A percentile compares a stretch with the other conserved stretches of the same genome.
Conservation (phyloP, 2,329 filamentous ascomycete species). For the Fusarium pininemorale region DNA sequence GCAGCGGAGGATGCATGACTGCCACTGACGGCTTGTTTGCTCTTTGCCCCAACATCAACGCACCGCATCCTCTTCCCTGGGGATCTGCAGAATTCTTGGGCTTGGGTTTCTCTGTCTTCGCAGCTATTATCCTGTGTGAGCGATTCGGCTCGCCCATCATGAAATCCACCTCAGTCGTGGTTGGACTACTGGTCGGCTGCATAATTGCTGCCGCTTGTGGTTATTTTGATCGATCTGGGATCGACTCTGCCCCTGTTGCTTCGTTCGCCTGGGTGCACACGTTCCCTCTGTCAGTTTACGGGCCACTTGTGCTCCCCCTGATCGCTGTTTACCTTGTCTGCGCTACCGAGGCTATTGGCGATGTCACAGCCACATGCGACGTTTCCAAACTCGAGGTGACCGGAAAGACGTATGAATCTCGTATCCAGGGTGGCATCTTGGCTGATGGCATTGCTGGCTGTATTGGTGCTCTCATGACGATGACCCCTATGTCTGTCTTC, state of each 20-base stretch:
- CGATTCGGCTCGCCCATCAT: slow-evolving; percentile 85
- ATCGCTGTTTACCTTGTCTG: slow-evolving; percentile 76
- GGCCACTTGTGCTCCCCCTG: slow-evolving; percentile 76
- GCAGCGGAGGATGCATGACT: slow-evolving; percentile 66
- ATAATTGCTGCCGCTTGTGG: slow-evolving; percentile 81
- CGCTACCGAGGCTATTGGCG: slow-evolving; percentile 81
- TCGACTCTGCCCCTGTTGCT: slow-evolving; percentile 74
- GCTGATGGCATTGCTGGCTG: slow-evolving; percentile 81
- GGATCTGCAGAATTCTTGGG: slow-evolving; percentile 81
- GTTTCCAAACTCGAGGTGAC: slow-evolving; percentile 80
- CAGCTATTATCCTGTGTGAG: slow-evolving; percentile 82
- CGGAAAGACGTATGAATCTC: slow-evolving; percentile 75
- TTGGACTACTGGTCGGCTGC: slow-evolving; percentile 78
- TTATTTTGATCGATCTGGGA: slow-evolving; percentile 79
- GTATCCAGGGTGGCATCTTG: slow-evolving; percentile 81
- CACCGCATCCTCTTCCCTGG: slow-evolving; percentile 79
- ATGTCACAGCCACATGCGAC: slow-evolving; percentile 84
- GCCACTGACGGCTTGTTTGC: slow-evolving; percentile 66
- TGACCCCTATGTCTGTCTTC: slow-evolving; percentile 82
- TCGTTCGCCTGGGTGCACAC: slow-evolving; percentile 85
- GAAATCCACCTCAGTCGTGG: slow-evolving; percentile 80
- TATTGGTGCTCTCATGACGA: slow-evolving; percentile 79
- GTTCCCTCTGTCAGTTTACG: slow-evolving; percentile 76
- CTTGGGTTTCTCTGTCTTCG: slow-evolving; percentile 81
- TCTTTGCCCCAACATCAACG: slow-evolving; percentile 72